These are phyloP conservation scores for Fragaria nilgerrensis DNA, from an alignment of 306 rosid species.

Conservation along the genomic window DNA sequence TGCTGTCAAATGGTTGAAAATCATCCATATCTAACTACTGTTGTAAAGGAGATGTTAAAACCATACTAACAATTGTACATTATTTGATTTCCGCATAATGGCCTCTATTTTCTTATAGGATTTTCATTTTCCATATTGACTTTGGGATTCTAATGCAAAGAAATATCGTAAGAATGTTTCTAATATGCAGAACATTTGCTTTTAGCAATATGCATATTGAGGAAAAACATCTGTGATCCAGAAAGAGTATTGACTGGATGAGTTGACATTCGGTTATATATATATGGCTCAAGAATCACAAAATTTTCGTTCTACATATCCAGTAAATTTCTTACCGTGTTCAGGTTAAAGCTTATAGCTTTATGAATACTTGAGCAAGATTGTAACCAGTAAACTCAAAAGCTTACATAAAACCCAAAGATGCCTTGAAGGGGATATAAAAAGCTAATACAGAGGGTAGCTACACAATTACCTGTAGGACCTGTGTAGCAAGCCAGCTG, in stretches of 20 bases:
- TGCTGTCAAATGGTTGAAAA: neutral
- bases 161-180: neutral
- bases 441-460: neutral
- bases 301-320: neutral
- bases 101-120: neutral
- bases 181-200: neutral
- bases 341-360: too few relatives aligned
- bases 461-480: constrained; percentile 37
- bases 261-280: neutral
- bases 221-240: neutral
- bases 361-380: neutral
- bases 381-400: neutral
- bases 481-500: constrained; percentile 57
- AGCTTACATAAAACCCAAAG: neutral
- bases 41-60: neutral
- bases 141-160: neutral
- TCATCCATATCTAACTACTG: neutral
- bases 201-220: neutral
- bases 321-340: neutral
- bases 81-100: neutral
- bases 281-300: neutral
- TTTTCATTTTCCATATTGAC: neutral
- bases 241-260: neutral
- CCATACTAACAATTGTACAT: neutral
- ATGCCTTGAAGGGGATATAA: neutral